Conservation (phyloP, 1,284 basidiomycete genomes). For the Sutorius eximius region DNA sequence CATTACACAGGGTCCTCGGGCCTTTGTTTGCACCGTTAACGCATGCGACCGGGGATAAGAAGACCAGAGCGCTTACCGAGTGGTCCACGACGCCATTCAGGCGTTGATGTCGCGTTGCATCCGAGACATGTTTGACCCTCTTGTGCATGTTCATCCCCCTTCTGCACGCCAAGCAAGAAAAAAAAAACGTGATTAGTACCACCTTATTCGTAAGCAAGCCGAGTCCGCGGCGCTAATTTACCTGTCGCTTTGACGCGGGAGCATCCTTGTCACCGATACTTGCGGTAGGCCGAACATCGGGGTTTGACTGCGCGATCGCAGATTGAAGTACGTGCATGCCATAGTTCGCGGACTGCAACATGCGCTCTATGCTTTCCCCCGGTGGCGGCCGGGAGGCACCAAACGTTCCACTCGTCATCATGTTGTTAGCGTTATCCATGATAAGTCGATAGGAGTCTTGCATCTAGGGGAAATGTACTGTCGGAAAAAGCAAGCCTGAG, state of each 20-base stretch:
- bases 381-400: constrained; percentile 30
- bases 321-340: constrained; percentile 54
- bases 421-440: constrained; percentile 39
- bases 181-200: constrained; percentile 17
- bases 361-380: constrained; percentile 44
- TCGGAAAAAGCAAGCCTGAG: constrained; percentile 15
- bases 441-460: constrained; percentile 48
- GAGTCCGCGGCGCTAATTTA: constrained; percentile 32
- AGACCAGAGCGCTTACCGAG: constrained; percentile 52
- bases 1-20: constrained; percentile 58
- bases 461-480: constrained; percentile 34
- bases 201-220: constrained; percentile 6
- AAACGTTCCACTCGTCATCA: constrained; percentile 31
- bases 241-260: constrained; percentile 45
- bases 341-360: constrained; percentile 50
- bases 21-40: constrained; percentile 37
- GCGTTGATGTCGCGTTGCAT: constrained; percentile 79
- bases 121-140: constrained; percentile 74
- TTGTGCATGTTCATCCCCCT: constrained; percentile 44
- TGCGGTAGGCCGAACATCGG: constrained; percentile 27
- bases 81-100: constrained; percentile 79
- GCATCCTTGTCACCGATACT: constrained; percentile 31
- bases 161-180: constrained; percentile 33
- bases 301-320: constrained; percentile 30
- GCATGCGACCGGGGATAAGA: constrained; percentile 28